Base-by-base conservation (phyloP, 441 rosid genomes). In the Bocquillonia castaneifolia region DNA sequence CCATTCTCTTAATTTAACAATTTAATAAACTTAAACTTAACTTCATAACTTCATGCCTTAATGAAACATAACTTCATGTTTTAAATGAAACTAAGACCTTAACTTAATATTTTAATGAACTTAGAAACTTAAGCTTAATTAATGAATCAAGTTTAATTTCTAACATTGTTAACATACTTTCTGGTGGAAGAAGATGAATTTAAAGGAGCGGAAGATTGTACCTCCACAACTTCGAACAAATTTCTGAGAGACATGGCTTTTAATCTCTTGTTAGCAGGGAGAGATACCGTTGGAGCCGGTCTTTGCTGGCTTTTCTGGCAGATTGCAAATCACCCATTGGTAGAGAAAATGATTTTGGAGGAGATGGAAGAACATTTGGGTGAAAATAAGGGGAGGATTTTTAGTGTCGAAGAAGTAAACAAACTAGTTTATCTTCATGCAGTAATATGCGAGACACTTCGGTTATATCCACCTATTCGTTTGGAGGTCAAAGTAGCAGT, bases 231-330 rank as follows among this genome's bases (percentile, higher is more conserved):
- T 18, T 42, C 73, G 8, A 28, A 44, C 15, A 66, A 62, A 25
- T 70, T 53, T 54, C 63, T 67, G 14, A 73, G 77, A 48, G 79
- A 71, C 44, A 70, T 66, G 0, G 67, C 65, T 25, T 63, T 65
- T 10, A 82, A 60, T 53, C 72, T 82, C 53, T 37, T 82, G n/a
- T 66, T 32, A 7, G 81, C 79, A 1, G 79, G 81, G 1, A 76
- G 69, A n/a, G 79, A 80, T 67, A 77, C 79, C 0, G 51, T 74
- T 22, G 67, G 64, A 9, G 68, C 72, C 18, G 80, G 71, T 29
- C 59, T 82, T 1, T 42, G 66, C 22, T 77, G 81, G 81, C 67
- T 79, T 42, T 69, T 77, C 60, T 79, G 80, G 80, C 53, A 74
- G 8, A 55, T 71, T 7, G 36, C 69, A 1, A 58, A 32, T 10